Evolutionary conservation across 2,329 filamentous ascomycete species (phyloP).

Genomic region (Exserohilum turcica): DNA sequence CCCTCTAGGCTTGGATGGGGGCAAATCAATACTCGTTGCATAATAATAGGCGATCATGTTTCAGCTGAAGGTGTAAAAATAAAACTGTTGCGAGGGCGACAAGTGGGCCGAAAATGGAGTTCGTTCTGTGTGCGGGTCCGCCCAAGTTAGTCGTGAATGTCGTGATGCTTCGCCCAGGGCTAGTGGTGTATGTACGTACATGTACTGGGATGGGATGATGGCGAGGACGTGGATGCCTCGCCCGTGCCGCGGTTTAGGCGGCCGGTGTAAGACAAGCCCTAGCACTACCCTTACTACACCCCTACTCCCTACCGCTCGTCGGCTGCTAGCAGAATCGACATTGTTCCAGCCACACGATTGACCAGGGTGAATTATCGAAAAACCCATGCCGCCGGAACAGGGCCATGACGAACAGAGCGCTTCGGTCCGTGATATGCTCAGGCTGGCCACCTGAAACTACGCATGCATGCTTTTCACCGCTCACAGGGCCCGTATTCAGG

Average conservation of each 20-base stretch:
- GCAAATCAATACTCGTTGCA: neutral
- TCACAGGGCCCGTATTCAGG: neutral
- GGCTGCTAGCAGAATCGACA: neutral
- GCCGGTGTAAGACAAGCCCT: neutral
- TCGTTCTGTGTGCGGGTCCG: neutral
- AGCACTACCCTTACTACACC: too few species aligned
- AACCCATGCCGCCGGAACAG: neutral
- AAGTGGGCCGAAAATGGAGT: neutral
- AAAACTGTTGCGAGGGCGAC: neutral
- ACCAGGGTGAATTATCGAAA: slow-evolving; percentile 7
- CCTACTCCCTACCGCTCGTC: too few species aligned
- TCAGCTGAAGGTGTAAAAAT: slow-evolving; percentile 13
- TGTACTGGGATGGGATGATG: too few species aligned
- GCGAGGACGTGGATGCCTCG: too few species aligned
- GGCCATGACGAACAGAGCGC: neutral
- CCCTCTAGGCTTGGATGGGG: slow-evolving; percentile 23
- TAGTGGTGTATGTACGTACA: too few species aligned
- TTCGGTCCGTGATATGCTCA: neutral
- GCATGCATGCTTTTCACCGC: neutral
- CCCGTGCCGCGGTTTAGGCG: slow-evolving; percentile 5
- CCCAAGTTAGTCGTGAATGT: neutral
- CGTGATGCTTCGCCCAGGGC: neutral
- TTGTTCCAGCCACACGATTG: slow-evolving; percentile 13
- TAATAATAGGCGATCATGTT: neutral
- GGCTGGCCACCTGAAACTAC: neutral